A percentile compares a stretch with the other conserved stretches of the same genome.
Evolutionary conservation across 2,329 filamentous ascomycete genomes (phyloP).

Genomic region (Cytospora leucostoma): DNA sequence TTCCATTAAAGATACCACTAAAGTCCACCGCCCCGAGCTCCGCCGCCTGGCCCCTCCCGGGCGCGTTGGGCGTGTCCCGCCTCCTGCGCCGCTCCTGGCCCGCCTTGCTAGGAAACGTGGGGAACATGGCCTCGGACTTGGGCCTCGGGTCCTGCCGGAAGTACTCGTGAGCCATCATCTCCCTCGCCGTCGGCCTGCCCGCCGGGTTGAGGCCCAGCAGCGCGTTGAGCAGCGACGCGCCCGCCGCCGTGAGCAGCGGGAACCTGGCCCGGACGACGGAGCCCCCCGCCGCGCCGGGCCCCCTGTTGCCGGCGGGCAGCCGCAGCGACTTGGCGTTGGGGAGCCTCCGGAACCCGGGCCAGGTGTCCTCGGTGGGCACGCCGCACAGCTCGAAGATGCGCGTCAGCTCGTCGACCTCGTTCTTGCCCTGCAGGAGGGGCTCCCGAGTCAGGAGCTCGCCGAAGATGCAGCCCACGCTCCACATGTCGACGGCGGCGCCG

Average conservation of each 20-base stretch:
- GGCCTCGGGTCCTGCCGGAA: conserved; percentile 88
- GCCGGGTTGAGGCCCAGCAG: conserved; percentile 76
- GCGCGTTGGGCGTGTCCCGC: conserved; percentile 78
- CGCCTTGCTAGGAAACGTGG: conserved; percentile 94
- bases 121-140: conserved; percentile 90
- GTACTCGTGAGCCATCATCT: conserved; percentile 79
- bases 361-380: conserved; percentile 76
- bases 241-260: conserved; percentile 76
- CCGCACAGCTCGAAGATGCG: conserved; percentile 90
- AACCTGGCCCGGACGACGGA: conserved; percentile 75
- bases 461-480: conserved; percentile 95
- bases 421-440: conserved; percentile 82
- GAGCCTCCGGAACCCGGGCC: conserved; percentile 84
- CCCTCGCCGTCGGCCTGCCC: conserved; percentile 66
- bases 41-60: conserved; percentile 70
- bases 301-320: conserved; percentile 53
- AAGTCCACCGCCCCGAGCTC: conserved; percentile 63
- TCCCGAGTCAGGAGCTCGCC: conserved; percentile 84
- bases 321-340: conserved; percentile 83
- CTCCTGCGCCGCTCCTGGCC: conserved; percentile 80
- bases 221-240: conserved; percentile 66
- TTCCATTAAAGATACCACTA: conserved; percentile 68
- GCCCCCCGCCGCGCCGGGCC: conserved; percentile 36
- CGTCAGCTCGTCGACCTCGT: conserved; percentile 87
- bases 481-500: conserved; percentile 80